These are phyloP conservation scores for Candida peoriensis DNA, from an alignment of 805 yeast genomes.

Conservation along the genomic window DNA sequence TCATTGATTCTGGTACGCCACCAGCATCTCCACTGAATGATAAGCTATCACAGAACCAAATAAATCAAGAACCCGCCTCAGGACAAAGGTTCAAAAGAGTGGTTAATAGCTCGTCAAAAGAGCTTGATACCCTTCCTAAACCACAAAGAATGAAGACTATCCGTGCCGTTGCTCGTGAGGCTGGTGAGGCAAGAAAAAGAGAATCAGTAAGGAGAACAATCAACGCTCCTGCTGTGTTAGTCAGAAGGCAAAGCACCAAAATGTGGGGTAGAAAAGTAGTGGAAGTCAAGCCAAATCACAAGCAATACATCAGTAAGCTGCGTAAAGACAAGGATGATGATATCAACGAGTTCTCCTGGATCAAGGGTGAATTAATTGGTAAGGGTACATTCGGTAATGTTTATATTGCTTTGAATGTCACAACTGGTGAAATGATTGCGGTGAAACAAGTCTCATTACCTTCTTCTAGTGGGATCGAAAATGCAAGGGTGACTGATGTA, in stretches of 20 bases:
- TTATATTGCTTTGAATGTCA: constrained; percentile 83
- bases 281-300: constrained; percentile 76
- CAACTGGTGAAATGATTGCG: constrained; percentile 98
- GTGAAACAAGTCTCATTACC: constrained; percentile 89
- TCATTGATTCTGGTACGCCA: constrained; percentile 65
- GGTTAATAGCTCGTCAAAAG: constrained; percentile 15
- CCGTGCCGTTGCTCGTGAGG: constrained; percentile 90
- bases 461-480: constrained; percentile 27
- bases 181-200: constrained; percentile 55
- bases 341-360: constrained; percentile 90
- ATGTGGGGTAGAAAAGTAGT: constrained; percentile 96
- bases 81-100: constrained; percentile 13
- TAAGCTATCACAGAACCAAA: background rate
- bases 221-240: constrained; percentile 27
- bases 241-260: constrained; percentile 81
- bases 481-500: constrained; percentile 49
- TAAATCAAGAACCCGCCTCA: background rate
- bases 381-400: constrained; percentile 96
- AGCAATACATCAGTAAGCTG: constrained; percentile 56
- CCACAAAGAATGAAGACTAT: constrained; percentile 81
- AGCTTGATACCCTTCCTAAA: constrained; percentile 17
- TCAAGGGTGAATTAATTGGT: constrained; percentile 94
- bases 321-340: constrained; percentile 57
- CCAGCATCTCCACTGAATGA: constrained; percentile 45
- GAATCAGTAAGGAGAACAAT: constrained; percentile 19